Evolutionary conservation across 1,284 basidiomycete species (phyloP).

Genomic region (Inonotus hispidus): DNA sequence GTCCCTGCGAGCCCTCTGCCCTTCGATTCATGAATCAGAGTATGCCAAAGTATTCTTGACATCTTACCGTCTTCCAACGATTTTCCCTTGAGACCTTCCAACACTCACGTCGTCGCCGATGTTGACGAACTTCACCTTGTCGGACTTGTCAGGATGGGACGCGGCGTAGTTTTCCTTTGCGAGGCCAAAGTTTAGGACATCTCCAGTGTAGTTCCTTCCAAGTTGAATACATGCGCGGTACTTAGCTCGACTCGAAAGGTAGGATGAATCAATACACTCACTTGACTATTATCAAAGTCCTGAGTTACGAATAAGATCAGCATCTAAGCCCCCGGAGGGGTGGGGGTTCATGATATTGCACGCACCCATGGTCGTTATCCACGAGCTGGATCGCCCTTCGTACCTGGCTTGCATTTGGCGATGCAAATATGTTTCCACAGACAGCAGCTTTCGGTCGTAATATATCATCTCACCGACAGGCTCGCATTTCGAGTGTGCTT

Average conservation of each 20-base stretch:
- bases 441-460: slow-evolving; percentile 58
- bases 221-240: slow-evolving; percentile 7
- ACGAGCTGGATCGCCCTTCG: slow-evolving; percentile 74
- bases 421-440: slow-evolving; percentile 84
- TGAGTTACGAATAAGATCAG: slow-evolving; percentile 25
- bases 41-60: not conserved
- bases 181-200: slow-evolving; percentile 89
- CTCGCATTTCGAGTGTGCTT: slow-evolving; percentile 16
- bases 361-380: slow-evolving; percentile 70
- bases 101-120: slow-evolving; percentile 94
- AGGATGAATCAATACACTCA: slow-evolving; percentile 29
- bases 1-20: slow-evolving; percentile 82
- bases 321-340: not conserved
- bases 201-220: slow-evolving; percentile 81
- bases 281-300: slow-evolving; percentile 84
- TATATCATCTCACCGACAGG: not conserved
- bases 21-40: not conserved
- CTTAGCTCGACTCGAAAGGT: not conserved
- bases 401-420: slow-evolving; percentile 82
- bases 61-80: slow-evolving; percentile 70
- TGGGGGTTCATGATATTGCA: slow-evolving; percentile 11
- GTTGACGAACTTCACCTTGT: slow-evolving; percentile 73
- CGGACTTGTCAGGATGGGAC: slow-evolving; percentile 58
- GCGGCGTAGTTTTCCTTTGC: slow-evolving; percentile 84
- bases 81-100: slow-evolving; percentile 68